Evolutionary conservation across 768 basidiomycete genomes (phyloP).

Genomic region (Termitomyces sp.): DNA sequence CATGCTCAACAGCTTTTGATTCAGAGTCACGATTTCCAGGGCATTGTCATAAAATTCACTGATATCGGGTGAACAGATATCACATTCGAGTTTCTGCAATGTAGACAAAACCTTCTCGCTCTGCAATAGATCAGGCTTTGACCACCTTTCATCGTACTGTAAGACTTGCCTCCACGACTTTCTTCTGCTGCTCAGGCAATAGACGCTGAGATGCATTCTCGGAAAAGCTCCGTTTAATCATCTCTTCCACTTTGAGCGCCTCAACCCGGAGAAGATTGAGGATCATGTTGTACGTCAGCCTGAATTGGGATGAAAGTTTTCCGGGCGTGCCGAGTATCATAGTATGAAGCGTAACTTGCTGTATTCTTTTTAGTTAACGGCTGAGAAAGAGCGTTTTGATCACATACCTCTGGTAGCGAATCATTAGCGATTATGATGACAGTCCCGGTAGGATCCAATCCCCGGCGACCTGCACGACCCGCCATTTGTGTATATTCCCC

Average conservation of each 20-base stretch:
- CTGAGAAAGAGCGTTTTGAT: neutral
- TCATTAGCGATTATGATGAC: conserved; percentile 88
- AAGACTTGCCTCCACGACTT: conserved; percentile 67
- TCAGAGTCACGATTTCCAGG: conserved; percentile 53
- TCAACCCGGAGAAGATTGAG: conserved; percentile 94
- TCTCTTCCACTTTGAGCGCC: conserved; percentile 93
- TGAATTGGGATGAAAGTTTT: conserved; percentile 92
- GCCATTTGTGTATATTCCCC: conserved; percentile 99
- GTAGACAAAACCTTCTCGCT: conserved; percentile 63
- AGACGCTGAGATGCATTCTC: conserved; percentile 94
- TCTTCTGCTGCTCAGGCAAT: conserved; percentile 89
- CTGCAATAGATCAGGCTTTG: conserved; percentile 32
- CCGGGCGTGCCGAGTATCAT: conserved; percentile 97
- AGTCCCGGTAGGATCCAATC: conserved; percentile 91
- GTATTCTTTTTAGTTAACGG: conserved; percentile 4
- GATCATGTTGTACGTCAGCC: conserved; percentile 99
- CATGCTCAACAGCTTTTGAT: conserved; percentile 57
- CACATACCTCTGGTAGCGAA: conserved; percentile 74
- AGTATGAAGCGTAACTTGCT: conserved; percentile 71
- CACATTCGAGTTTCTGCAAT: conserved; percentile 64
- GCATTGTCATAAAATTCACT: conserved; percentile 71
- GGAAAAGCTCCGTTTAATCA: conserved; percentile 99
- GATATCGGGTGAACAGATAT: conserved; percentile 68
- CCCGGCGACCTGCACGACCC: conserved; percentile 93
- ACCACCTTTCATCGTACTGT: neutral